phyloP scores from a whole-genome alignment of 352 stramenopile species.

The Phytopythium aichiense region DNA sequence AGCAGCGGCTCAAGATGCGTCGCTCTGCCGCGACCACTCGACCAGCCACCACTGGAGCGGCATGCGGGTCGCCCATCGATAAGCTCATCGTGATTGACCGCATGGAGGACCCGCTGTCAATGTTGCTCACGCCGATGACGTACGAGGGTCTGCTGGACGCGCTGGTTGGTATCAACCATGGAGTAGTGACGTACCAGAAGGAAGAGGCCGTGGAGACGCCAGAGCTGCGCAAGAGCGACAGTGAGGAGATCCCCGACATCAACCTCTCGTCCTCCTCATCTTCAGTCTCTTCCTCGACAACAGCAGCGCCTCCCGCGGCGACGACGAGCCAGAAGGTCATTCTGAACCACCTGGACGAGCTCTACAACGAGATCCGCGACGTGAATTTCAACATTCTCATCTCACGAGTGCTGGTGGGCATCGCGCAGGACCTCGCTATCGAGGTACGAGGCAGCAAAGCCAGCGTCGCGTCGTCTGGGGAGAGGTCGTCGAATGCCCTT shows the following conservation, averaged over 20 bases:
- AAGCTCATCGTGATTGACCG: slow-evolving; percentile 69
- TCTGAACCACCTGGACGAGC: slow-evolving; percentile 62
- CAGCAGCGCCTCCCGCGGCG: not conserved
- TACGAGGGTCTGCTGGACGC: slow-evolving; percentile 80
- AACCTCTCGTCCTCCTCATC: not conserved
- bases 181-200: slow-evolving; percentile 59
- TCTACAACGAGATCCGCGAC: slow-evolving; percentile 71
- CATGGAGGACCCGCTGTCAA: slow-evolving; percentile 76
- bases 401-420: slow-evolving; percentile 39
- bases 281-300: not conserved
- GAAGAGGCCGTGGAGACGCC: slow-evolving; percentile 21
- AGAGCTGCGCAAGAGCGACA: slow-evolving; percentile 3
- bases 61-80: slow-evolving; percentile 24
- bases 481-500: not conserved
- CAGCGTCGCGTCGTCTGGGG: slow-evolving; percentile 12
- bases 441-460: slow-evolving; percentile 39
- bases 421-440: slow-evolving; percentile 46
- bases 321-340: slow-evolving; percentile 45
- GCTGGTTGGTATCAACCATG: slow-evolving; percentile 67
- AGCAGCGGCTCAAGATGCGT: slow-evolving; percentile 27
- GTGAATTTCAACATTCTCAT: slow-evolving; percentile 77
- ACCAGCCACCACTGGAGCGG: not conserved
- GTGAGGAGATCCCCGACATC: slow-evolving; percentile 1
- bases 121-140: slow-evolving; percentile 81
- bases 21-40: not conserved